Conservation (phyloP, 495 filamentous ascomycete genomes). For the Bathelium albidoporum region DNA sequence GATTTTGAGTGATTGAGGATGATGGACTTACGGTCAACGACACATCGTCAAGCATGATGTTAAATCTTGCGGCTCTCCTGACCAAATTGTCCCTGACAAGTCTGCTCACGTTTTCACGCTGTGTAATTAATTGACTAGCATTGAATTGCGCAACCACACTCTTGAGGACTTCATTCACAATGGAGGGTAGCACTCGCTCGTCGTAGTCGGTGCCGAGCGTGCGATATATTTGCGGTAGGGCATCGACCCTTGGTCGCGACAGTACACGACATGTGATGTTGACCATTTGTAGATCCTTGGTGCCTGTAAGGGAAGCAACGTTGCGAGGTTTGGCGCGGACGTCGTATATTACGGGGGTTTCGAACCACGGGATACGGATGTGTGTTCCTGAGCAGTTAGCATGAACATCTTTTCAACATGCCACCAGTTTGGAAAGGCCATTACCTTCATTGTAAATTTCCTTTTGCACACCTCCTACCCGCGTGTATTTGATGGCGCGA, state of each 20-base stretch:
- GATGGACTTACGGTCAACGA: conserved; percentile 70
- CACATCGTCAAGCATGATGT: conserved; percentile 94
- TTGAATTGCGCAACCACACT: conserved; percentile 99
- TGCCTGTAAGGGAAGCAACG: conserved; percentile 93
- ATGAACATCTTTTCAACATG: background rate
- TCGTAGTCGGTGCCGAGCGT: conserved; percentile 95
- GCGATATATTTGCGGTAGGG: conserved; percentile 91
- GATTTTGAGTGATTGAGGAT: background rate
- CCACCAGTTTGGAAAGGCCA: conserved; percentile 3
- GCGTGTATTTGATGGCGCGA: conserved; percentile 95
- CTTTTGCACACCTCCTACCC: conserved; percentile 86
- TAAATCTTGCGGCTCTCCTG: conserved; percentile 84
- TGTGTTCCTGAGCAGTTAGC: conserved; percentile 62
- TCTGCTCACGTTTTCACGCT: conserved; percentile 89
- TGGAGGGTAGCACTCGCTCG: conserved; percentile 90
- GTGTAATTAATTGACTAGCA: conserved; percentile 93
- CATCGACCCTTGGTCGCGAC: conserved; percentile 74
- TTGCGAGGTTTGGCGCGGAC: conserved; percentile 95
- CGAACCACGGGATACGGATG: conserved; percentile 88
- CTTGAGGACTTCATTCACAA: conserved; percentile 98
- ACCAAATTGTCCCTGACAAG: conserved; percentile 90
- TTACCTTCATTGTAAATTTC: conserved; percentile 94
- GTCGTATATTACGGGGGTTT: conserved; percentile 93
- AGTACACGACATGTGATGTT: conserved; percentile 99
- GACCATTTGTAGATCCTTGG: conserved; percentile 99